Percentiles rank a stretch among this genome's conserved stretches.
These are phyloP conservation scores for Nemania abortiva DNA, from an alignment of 2,329 filamentous ascomycete genomes.

Conservation along the genomic window DNA sequence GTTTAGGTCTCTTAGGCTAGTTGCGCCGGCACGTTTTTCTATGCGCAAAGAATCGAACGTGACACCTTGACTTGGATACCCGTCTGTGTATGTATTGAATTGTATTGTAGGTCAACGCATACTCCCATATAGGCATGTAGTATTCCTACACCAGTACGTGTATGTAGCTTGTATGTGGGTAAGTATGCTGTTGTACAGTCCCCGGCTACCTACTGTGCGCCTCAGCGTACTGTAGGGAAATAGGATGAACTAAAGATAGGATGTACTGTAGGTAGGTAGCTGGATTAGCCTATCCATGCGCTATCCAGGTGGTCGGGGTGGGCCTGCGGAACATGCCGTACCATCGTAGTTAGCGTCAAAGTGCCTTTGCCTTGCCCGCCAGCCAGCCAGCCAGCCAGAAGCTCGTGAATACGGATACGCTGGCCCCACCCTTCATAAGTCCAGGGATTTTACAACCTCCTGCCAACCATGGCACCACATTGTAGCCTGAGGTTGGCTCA, in stretches of 20 bases:
- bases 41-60: too few species aligned
- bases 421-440: constrained; percentile 23
- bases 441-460: constrained; percentile 10
- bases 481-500: not conserved
- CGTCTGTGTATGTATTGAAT: too few species aligned
- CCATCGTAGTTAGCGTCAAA: constrained; percentile 1
- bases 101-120: too few species aligned
- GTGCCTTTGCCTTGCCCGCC: not conserved
- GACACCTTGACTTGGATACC: too few species aligned
- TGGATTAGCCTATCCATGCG: constrained; percentile 4
- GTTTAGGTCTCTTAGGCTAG: not conserved
- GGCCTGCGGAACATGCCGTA: constrained; percentile 25
- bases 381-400: constrained; percentile 2
- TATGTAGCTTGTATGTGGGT: too few species aligned
- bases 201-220: too few species aligned
- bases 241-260: not conserved
- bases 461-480: constrained; percentile 2
- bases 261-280: not conserved
- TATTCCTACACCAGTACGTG: too few species aligned
- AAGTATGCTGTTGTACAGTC: too few species aligned
- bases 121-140: too few species aligned
- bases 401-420: constrained; percentile 39
- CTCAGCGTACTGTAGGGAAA: too few species aligned
- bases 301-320: constrained; percentile 23
- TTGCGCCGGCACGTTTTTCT: not conserved